Conservation (phyloP, 352 stramenopile genomes). For the Phytophthora quininea region DNA sequence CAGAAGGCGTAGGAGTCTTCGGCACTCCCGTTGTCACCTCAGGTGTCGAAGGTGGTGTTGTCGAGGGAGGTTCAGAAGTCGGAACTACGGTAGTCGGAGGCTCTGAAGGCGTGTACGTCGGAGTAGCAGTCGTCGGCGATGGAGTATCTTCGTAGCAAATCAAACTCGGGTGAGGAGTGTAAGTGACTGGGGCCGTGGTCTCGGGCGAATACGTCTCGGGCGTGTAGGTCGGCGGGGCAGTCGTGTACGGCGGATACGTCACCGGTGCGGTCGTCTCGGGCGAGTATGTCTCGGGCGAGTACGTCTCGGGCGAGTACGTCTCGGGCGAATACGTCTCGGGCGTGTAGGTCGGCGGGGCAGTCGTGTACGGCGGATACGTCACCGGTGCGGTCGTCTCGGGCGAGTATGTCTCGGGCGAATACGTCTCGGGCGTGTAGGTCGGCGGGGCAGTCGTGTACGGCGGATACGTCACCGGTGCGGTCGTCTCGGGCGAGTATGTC, state of each 20-base stretch:
- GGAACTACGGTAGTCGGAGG: neutral
- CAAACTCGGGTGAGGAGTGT: slow-evolving; percentile 9
- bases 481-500: slow-evolving; percentile 1
- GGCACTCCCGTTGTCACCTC: slow-evolving; percentile 1
- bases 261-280: neutral
- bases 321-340: slow-evolving; percentile 2
- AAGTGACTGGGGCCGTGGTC: neutral
- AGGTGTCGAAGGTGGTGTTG: too few relatives aligned
- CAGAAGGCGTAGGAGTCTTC: slow-evolving; percentile 4
- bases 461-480: slow-evolving; percentile 2
- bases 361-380: slow-evolving; percentile 4
- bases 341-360: neutral
- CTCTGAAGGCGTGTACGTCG: slow-evolving; percentile 8
- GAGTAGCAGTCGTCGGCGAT: slow-evolving; percentile 1
- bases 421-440: slow-evolving; percentile 8
- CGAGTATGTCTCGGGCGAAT: neutral
- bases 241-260: neutral
- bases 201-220: slow-evolving; percentile 1
- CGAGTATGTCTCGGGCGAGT: neutral
- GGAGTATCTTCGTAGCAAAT: slow-evolving; percentile 20
- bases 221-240: too few relatives aligned
- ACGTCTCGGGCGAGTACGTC: slow-evolving; percentile 7
- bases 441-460: neutral
- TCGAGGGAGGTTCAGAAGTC: too few relatives aligned
- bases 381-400: neutral